Percentiles rank a stretch among this genome's conserved stretches.
phyloP scores from a whole-genome alignment of 768 basidiomycete genomes.

The Porphyrellus cyaneotinctus region DNA sequence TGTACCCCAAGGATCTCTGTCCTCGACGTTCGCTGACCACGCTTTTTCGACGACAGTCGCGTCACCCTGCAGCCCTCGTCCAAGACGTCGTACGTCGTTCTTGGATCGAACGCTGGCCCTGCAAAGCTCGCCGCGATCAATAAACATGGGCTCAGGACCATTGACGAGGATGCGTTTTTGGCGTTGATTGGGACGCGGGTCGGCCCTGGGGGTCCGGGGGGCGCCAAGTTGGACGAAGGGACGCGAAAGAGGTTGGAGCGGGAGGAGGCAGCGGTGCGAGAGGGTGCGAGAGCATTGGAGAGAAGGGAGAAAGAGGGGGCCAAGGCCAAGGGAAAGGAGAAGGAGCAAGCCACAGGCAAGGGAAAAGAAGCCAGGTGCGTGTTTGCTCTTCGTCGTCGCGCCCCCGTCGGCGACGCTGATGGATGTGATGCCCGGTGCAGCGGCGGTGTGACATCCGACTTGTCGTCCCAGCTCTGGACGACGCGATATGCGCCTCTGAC shows the following conservation, averaged over 20 bases:
- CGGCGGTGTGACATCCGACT: conserved; percentile 37
- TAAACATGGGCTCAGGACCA: conserved; percentile 68
- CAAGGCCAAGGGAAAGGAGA: conserved; percentile 21
- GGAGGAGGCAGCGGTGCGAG: conserved; percentile 70
- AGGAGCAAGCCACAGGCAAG: not conserved
- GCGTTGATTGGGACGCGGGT: conserved; percentile 73
- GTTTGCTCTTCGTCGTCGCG: not conserved
- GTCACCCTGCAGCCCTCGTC: conserved; percentile 85
- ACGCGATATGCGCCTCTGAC: conserved; percentile 88
- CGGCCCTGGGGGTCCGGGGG: conserved; percentile 36
- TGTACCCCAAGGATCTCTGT: no score
- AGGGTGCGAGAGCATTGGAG: conserved; percentile 76
- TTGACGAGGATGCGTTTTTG: conserved; percentile 86
- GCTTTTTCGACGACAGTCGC: conserved; percentile 46
- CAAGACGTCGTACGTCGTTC: conserved; percentile 84
- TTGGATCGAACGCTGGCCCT: conserved; percentile 86
- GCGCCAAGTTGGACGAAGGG: conserved; percentile 63
- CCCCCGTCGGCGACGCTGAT: no score
- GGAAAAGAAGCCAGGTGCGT: conserved; percentile 19
- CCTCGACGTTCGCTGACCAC: no score
- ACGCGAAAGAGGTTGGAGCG: conserved; percentile 76
- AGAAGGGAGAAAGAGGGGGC: conserved; percentile 57
- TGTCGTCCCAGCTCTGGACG: conserved; percentile 83
- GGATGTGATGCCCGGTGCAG: not conserved
- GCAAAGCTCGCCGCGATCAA: conserved; percentile 84